These are phyloP conservation scores for Clonostachys rhizophaga DNA, from an alignment of 2,329 filamentous ascomycete genomes.

Conservation along the genomic window DNA sequence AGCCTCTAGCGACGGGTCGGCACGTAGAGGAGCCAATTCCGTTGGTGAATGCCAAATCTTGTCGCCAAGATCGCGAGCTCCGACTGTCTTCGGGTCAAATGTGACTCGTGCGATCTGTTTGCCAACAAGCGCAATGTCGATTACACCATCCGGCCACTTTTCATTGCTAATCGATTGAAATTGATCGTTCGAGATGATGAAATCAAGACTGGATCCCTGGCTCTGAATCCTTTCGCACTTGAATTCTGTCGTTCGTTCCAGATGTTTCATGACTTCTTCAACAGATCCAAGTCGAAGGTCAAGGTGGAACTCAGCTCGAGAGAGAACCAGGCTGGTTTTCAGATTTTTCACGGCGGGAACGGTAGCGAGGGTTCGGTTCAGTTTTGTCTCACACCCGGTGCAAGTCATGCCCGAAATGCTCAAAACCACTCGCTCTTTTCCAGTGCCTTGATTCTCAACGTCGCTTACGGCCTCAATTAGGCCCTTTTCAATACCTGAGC, in stretches of 20 bases:
- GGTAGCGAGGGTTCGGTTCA: conserved; percentile 1
- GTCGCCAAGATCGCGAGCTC: conserved; percentile 11
- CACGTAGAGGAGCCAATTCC: conserved; percentile 4
- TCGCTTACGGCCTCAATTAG: neutral
- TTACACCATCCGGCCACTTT: conserved; percentile 14
- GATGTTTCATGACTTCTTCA: conserved; percentile 2
- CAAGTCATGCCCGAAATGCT: conserved; percentile 4
- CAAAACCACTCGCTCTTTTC: conserved; percentile 3
- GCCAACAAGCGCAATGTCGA: conserved; percentile 3
- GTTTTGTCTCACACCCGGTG: conserved; percentile 3
- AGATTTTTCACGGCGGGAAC: neutral
- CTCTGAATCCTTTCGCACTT: conserved; percentile 22
- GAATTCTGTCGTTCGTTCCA: conserved; percentile 3
- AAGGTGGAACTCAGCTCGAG: conserved; percentile 1
- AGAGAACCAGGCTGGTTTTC: conserved; percentile 1
- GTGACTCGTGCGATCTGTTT: conserved; percentile 9
- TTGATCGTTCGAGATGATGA: conserved; percentile 28
- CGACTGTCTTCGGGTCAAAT: conserved; percentile 14
- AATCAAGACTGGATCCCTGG: conserved; percentile 32
- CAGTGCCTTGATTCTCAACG: conserved; percentile 18
- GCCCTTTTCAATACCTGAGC: neutral
- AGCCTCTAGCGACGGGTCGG: conserved; percentile 6
- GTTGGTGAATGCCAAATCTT: conserved; percentile 2
- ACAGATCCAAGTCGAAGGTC: neutral
- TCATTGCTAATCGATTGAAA: conserved; percentile 1